phyloP scores from a whole-genome alignment of 1,284 basidiomycete genomes.

The Moniliophthora roreri region DNA sequence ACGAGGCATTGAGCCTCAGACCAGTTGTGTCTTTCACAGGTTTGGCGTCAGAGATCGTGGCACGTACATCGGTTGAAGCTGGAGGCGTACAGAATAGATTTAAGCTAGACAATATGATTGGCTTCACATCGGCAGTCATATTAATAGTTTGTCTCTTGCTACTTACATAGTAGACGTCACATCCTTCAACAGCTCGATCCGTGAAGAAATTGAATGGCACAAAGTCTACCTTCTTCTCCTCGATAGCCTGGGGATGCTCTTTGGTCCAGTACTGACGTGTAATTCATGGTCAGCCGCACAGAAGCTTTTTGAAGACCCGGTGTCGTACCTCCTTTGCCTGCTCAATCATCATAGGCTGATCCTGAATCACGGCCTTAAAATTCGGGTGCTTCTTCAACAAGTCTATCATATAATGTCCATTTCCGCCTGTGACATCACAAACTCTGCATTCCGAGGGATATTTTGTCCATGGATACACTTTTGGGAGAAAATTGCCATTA shows the following conservation, averaged over 20 bases:
- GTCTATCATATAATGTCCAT: slow-evolving; percentile 40
- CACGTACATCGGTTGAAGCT: not conserved
- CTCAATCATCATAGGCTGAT: slow-evolving; percentile 36
- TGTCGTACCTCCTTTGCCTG: slow-evolving; percentile 35
- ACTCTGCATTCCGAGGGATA: slow-evolving; percentile 34
- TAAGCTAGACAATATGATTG: slow-evolving; percentile 13
- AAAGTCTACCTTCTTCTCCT: slow-evolving; percentile 34
- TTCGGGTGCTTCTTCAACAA: slow-evolving; percentile 39
- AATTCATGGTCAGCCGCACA: too few species aligned
- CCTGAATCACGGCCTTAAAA: slow-evolving; percentile 44
- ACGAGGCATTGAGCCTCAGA: slow-evolving; percentile 23
- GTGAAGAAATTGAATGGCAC: slow-evolving; percentile 45
- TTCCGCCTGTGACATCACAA: slow-evolving; percentile 49
- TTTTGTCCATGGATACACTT: slow-evolving; percentile 47
- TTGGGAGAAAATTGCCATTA: too few species aligned
- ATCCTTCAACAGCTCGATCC: slow-evolving; percentile 35
- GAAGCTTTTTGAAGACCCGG: too few species aligned
- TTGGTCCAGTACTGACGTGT: slow-evolving; percentile 11
- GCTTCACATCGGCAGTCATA: too few species aligned
- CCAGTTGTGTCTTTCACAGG: slow-evolving; percentile 25
- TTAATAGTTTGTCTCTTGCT: too few species aligned
- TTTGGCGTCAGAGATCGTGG: not conserved
- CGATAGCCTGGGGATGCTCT: slow-evolving; percentile 24
- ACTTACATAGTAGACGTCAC: slow-evolving; percentile 48
- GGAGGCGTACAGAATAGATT: slow-evolving; percentile 11